phyloP scores from a whole-genome alignment of 768 basidiomycete species.

The Serendipita sp. region DNA sequence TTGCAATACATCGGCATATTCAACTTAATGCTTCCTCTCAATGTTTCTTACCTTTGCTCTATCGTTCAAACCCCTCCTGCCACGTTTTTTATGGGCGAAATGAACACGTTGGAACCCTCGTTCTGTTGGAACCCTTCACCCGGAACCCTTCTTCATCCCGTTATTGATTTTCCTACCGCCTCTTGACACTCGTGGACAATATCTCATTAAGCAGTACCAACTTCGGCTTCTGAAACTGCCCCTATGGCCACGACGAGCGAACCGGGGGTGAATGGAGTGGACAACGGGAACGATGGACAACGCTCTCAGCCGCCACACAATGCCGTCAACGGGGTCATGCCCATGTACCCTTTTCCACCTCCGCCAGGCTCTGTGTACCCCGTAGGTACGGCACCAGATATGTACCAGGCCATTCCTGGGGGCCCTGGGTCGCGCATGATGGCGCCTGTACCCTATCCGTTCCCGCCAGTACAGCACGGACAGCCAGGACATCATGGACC shows the following conservation, averaged over 20 bases:
- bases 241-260: background rate
- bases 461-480: background rate
- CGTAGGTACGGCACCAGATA: background rate
- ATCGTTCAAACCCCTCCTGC: background rate
- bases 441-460: background rate
- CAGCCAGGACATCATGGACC: background rate
- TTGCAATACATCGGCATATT: background rate
- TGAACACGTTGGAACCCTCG: background rate
- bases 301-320: background rate
- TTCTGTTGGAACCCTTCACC: background rate
- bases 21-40: background rate
- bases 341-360: background rate
- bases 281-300: background rate
- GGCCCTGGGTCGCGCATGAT: background rate
- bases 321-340: background rate
- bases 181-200: background rate
- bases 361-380: constrained; percentile 1
- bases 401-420: background rate
- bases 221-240: background rate
- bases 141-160: background rate
- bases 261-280: background rate
- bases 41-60: background rate
- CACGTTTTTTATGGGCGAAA: background rate
- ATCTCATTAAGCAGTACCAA: background rate
- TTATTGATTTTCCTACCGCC: background rate